phyloP scores from a whole-genome alignment of 352 stramenopile species.

The Ophiocytium majus region DNA sequence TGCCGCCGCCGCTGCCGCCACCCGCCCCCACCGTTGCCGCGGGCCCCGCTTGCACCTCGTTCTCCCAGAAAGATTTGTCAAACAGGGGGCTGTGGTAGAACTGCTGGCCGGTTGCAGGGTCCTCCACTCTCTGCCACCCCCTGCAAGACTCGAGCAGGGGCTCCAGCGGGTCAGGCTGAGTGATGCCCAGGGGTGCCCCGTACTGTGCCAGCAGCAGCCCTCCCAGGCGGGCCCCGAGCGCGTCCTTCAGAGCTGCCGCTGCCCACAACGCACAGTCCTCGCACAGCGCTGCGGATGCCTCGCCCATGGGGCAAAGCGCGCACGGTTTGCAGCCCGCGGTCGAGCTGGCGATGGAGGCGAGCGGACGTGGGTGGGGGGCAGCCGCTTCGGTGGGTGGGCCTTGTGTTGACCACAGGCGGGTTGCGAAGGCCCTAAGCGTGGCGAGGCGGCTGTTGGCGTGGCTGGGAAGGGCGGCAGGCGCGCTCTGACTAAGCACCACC shows the following conservation, averaged over 20 bases:
- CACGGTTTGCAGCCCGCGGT: background rate
- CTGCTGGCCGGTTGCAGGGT: constrained; percentile 25
- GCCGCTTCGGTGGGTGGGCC: too few relatives aligned
- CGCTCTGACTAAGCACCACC: too few relatives aligned
- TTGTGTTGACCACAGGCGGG: background rate
- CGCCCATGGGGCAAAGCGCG: background rate
- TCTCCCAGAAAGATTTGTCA: constrained; percentile 34
- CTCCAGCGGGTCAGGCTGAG: constrained; percentile 28
- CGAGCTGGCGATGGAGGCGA: too few relatives aligned
- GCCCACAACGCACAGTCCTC: background rate
- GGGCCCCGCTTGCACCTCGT: background rate
- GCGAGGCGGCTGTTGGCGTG: too few relatives aligned
- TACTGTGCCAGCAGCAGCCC: constrained; percentile 25
- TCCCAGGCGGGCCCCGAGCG: constrained; percentile 11
- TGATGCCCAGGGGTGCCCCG: constrained; percentile 29
- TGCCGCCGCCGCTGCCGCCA: too few relatives aligned
- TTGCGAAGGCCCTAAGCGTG: too few relatives aligned
- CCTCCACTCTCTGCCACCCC: constrained; percentile 26
- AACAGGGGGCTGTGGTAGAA: constrained; percentile 51
- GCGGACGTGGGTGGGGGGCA: too few relatives aligned
- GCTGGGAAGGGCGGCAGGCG: too few relatives aligned
- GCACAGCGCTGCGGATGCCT: background rate
- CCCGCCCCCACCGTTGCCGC: background rate
- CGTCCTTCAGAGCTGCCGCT: constrained; percentile 32
- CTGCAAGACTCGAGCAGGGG: background rate